phyloP scores from a whole-genome alignment of 371 early-diverging fungal genomes.

The Lichtheimia ornata region DNA sequence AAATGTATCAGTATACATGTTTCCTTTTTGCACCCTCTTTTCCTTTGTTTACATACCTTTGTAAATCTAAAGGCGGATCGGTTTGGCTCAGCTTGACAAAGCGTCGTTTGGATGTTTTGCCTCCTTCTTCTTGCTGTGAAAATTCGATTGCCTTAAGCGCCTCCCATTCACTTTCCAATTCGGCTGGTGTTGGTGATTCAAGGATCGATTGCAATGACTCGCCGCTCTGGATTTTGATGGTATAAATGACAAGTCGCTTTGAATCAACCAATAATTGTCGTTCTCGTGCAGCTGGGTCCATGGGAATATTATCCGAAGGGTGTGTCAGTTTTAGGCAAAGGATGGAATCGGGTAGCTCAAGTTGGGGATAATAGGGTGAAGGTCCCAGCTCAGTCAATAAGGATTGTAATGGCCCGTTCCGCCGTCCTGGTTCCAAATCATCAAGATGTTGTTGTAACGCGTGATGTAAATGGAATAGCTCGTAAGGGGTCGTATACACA shows the following conservation, averaged over 20 bases:
- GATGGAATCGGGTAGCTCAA: slow-evolving; percentile 62
- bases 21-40: not conserved
- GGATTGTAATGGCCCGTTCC: slow-evolving; percentile 75
- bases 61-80: slow-evolving; percentile 33
- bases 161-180: slow-evolving; percentile 75
- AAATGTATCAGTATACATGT: not conserved
- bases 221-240: slow-evolving; percentile 86
- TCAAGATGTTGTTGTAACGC: slow-evolving; percentile 78
- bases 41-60: slow-evolving; percentile 34
- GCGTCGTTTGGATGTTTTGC: slow-evolving; percentile 29
- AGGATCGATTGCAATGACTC: slow-evolving; percentile 81
- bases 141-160: slow-evolving; percentile 57
- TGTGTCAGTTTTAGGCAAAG: slow-evolving; percentile 73
- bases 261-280: slow-evolving; percentile 85
- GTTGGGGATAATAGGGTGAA: slow-evolving; percentile 62
- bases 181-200: slow-evolving; percentile 64
- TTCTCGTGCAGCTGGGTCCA: slow-evolving; percentile 65
- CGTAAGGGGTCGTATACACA: slow-evolving; percentile 87
- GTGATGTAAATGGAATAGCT: slow-evolving; percentile 87
- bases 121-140: slow-evolving; percentile 2
- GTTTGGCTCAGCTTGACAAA: slow-evolving; percentile 30
- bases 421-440: slow-evolving; percentile 50
- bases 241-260: slow-evolving; percentile 82
- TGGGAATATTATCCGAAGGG: slow-evolving; percentile 60
- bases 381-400: slow-evolving; percentile 85